phyloP scores from a whole-genome alignment of 805 yeast species.

The Wickerhamomyces ciferrii region DNA sequence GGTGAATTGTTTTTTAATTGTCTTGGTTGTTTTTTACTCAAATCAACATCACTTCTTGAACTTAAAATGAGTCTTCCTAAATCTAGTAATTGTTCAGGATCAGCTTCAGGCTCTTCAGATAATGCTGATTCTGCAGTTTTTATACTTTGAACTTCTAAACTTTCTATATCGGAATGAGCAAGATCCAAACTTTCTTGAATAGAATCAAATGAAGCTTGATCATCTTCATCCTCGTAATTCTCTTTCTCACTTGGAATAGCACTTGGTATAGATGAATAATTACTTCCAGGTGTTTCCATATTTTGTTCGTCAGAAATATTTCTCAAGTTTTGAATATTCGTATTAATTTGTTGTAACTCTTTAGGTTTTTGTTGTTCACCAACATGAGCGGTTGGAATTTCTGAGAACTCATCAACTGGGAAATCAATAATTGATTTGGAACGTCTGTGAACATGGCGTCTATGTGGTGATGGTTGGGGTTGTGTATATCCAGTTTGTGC shows the following conservation, averaged over 20 bases:
- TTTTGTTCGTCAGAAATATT: background rate
- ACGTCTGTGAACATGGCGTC: background rate
- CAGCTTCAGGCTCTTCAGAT: background rate
- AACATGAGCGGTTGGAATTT: background rate
- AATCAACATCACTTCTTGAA: constrained; percentile 6
- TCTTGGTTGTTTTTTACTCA: background rate
- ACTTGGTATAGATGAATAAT: background rate
- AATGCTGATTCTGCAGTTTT: background rate
- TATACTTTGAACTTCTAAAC: background rate
- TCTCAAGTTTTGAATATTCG: background rate
- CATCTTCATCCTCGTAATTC: background rate
- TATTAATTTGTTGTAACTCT: background rate
- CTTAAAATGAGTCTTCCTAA: constrained; percentile 14
- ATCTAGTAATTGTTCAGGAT: constrained; percentile 12
- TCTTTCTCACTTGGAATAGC: background rate
- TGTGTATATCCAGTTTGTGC: background rate
- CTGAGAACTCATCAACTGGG: background rate
- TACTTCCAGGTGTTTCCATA: background rate
- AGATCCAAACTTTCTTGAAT: background rate
- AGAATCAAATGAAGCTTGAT: background rate
- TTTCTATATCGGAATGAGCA: constrained; percentile 5
- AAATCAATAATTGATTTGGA: constrained; percentile 1
- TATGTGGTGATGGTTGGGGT: background rate
- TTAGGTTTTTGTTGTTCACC: background rate
- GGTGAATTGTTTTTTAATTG: background rate